These are phyloP conservation scores for Lipomyces starkeyi DNA, from an alignment of 805 yeast genomes.

Conservation along the genomic window DNA sequence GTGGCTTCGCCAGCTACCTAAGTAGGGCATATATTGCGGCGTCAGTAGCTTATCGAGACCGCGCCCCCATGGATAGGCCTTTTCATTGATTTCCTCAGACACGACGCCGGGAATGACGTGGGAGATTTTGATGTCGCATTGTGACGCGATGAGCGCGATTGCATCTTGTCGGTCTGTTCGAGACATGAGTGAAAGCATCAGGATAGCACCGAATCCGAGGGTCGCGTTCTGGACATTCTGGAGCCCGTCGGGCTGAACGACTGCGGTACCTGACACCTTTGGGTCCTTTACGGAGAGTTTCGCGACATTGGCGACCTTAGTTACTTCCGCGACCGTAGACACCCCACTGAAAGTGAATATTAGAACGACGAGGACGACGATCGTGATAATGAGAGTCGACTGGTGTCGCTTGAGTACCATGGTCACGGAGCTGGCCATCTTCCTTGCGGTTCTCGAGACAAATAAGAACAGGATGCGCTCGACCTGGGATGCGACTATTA, in stretches of 20 bases:
- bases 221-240: conserved; percentile 18
- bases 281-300: not conserved
- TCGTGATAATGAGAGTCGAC: not conserved
- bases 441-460: not conserved
- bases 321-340: not conserved
- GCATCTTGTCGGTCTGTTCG: conserved; percentile 31
- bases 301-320: not conserved
- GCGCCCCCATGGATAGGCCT: conserved; percentile 16
- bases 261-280: not conserved
- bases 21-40: conserved; percentile 8
- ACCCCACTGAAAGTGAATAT: not conserved
- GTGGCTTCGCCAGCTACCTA: conserved; percentile 26
- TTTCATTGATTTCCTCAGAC: conserved; percentile 13
- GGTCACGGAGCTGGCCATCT: not conserved
- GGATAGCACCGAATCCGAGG: conserved; percentile 21
- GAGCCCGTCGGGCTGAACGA: conserved; percentile 3
- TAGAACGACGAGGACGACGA: not conserved
- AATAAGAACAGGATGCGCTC: not conserved
- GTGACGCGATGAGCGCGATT: conserved; percentile 18
- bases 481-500: not conserved
- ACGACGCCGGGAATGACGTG: conserved; percentile 15
- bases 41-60: conserved; percentile 13
- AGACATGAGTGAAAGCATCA: conserved; percentile 16
- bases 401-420: not conserved
- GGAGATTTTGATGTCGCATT: conserved; percentile 15